Evolutionary conservation across 2,329 filamentous ascomycete genomes (phyloP), one percentile per base, ranked within the genome.

Genomic region (Malbranchea zuffiana): DNA sequence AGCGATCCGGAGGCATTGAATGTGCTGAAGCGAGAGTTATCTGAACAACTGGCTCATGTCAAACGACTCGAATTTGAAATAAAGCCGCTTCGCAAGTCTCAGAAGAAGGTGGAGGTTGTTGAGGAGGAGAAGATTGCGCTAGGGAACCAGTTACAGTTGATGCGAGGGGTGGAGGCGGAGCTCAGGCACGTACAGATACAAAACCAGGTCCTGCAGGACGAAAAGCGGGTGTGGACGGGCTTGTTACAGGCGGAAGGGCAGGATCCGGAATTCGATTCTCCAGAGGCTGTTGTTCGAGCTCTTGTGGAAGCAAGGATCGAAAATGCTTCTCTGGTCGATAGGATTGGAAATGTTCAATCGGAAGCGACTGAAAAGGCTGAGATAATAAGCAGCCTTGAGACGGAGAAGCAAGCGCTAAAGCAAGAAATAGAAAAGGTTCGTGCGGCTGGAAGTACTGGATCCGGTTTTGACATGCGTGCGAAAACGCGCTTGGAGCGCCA

Each of bases 51-150:
- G 1, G 71, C 76, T n/a, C 86, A 96, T 52, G 93, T 95, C 46
- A 78, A 84, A 41, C 78, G 75, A 19, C 67, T 98, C 3, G 90
- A 98, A 56, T 71, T 74, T 1, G 88, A 98, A 55, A 63, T 98
- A 23, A 84, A 82, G 49, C 80, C 86, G 47, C 70, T 92, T 24
- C 79, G 86, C 10, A 82, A 86, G 47, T 64, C 80, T 3, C 79
- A 86, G 56, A 88, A 83, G 60, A 84, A 82, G n/a, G 79, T 94
- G 1, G 84, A 94, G 52, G 74, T 98, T 2, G 82, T 96, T 0
- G 86, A 98, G 55, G 90, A 98, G 57, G 86, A 98, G 64, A 96
- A 96, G 66, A 72, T 83, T 44, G 75, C 77, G 0, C 63, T 98
- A 15, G 80, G 90, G 56, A 76, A 78, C 20, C 84, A 78, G 52